Percentiles rank a stretch among this genome's conserved stretches.
phyloP scores from a whole-genome alignment of 2,329 filamentous ascomycete species.

The Cladosporium sp. region DNA sequence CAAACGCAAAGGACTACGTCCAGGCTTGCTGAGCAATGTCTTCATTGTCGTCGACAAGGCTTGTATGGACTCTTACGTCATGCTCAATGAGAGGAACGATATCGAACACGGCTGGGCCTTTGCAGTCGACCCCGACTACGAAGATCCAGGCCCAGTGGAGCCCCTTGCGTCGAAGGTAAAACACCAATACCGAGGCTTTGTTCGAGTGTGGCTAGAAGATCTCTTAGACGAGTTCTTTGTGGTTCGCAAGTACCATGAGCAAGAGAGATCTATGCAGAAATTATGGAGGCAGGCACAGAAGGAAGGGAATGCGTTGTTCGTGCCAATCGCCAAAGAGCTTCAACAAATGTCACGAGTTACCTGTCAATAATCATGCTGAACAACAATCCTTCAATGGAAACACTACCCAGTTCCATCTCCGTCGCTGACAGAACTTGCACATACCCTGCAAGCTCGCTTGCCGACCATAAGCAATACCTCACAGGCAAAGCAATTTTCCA shows the following conservation, averaged over 20 bases:
- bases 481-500: too few relatives aligned
- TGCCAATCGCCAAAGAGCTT: not conserved
- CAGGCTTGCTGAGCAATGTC: not conserved
- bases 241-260: not conserved
- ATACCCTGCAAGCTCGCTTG: too few relatives aligned
- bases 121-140: not conserved
- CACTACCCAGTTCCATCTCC: too few relatives aligned
- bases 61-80: not conserved
- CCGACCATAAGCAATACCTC: too few relatives aligned
- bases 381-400: too few relatives aligned
- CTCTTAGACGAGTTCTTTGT: not conserved
- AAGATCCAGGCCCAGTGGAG: not conserved
- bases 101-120: not conserved
- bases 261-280: not conserved
- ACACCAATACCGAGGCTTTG: not conserved
- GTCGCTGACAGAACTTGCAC: too few relatives aligned
- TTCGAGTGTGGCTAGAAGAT: not conserved
- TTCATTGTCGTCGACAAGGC: not conserved
- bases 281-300: not conserved
- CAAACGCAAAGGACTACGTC: not conserved
- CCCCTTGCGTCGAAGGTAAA: not conserved
- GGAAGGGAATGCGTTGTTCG: not conserved
- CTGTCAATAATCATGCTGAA: too few relatives aligned
- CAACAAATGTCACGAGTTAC: too few relatives aligned
- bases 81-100: too few relatives aligned